Percentiles rank a stretch among this genome's conserved stretches.
phyloP scores from a whole-genome alignment of 371 early-diverging fungal species.

The Haplosporangium sp. region DNA sequence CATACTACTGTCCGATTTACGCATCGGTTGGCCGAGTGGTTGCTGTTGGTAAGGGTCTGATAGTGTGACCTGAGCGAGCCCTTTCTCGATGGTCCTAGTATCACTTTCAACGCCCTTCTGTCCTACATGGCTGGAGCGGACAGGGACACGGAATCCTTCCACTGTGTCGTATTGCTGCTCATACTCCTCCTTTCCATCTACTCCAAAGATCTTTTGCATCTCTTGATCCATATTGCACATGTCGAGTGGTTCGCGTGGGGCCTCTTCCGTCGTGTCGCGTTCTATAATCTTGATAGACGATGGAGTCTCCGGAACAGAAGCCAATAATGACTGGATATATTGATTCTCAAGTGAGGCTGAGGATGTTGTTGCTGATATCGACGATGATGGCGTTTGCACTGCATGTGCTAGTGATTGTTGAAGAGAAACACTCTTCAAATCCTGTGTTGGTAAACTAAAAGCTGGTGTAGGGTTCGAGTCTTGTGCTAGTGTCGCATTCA shows the following conservation, averaged over 20 bases:
- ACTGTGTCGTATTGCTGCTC: constrained; percentile 22
- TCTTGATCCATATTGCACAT: constrained; percentile 22
- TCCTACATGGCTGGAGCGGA: not conserved
- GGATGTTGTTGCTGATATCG: not conserved
- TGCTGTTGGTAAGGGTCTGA: constrained; percentile 4
- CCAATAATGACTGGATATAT: constrained; percentile 40
- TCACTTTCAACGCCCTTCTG: not conserved
- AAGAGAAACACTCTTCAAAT: constrained; percentile 1
- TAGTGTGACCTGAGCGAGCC: constrained; percentile 24
- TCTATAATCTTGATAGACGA: constrained; percentile 48
- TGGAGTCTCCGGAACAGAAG: constrained; percentile 43
- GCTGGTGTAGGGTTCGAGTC: constrained; percentile 9
- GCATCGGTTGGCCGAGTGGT: constrained; percentile 3
- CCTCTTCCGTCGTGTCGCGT: constrained; percentile 8
- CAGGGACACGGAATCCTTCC: constrained; percentile 46
- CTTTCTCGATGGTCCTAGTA: constrained; percentile 9
- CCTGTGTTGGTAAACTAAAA: constrained; percentile 23
- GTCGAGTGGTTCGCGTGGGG: constrained; percentile 9
- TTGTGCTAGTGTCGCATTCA: not conserved
- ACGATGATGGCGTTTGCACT: not conserved
- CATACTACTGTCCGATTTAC: constrained; percentile 22
- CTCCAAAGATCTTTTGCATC: constrained; percentile 20
- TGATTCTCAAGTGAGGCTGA: constrained; percentile 17
- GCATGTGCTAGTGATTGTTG: not conserved
- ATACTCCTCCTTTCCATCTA: not conserved